Base-by-base conservation (phyloP, 1,284 basidiomycete species). In the Ceratobasidium sp. region DNA sequence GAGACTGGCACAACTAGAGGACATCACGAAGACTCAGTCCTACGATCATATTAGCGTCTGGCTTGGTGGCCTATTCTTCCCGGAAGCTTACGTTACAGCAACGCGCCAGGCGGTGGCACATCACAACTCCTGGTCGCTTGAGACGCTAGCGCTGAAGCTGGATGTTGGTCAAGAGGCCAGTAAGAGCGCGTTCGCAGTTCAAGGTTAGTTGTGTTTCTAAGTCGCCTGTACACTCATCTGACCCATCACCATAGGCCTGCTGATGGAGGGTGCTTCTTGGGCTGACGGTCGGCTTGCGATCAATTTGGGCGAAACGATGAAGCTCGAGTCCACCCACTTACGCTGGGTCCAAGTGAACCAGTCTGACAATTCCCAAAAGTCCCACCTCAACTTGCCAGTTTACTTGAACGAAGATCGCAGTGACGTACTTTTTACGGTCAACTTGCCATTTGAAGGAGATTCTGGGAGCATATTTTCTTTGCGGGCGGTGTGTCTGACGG, bases 21-120 rank as follows among this genome's bases (percentile, higher is more conserved):
- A 83, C n/a, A 89, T 96, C 74, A 88, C 92, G 0, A 79, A 82
- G 6, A 83, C 89, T 71, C 87, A 90, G 75, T 87, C 86, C 76
- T 81, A 92, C 73, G 86, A 83, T 75, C 84, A 92, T 74, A 84
- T 95, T 42, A 90, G 92, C 79, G 90, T 94, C 46, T 94, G 92
- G 91, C 85, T 97, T 14, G 95, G 95, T 40, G 92, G 93, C 0
- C 80, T 98, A 66, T 97, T 98, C 86, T 95, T 94, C 85, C 96
- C 96, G 0, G 94, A 96, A 78, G 95, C 94, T 2, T 97, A 95
- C 80, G 86, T 98, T 77, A 97, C 95, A 0, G 95, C 95, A 0
- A 96, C 94, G 1, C 86, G 95, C 67, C 96, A 98, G 81, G 89
- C 92, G 18, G 91, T 95, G 8, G 95, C 95, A 1, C 95, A 97